Base-by-base conservation (phyloP, 495 filamentous ascomycete species). In the Trichoderma reesei region DNA sequence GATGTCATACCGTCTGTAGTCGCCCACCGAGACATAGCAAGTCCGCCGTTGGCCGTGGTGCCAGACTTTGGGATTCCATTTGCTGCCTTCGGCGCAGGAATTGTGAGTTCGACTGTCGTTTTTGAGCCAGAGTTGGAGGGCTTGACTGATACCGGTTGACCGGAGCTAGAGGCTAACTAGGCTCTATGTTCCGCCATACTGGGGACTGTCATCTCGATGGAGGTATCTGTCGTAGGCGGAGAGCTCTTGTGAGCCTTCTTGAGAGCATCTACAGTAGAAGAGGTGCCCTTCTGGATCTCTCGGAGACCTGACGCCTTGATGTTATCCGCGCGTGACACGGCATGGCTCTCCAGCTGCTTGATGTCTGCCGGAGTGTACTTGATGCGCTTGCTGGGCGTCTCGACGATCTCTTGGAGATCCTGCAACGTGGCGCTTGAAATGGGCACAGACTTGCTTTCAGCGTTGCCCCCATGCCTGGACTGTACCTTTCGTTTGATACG, bases 401-500 rank as follows among this genome's bases (percentile, higher is more conserved):
- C 51, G 7, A 34, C 9, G 5, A 56, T 56, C 51, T 56, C 51
- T 8, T 56, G 51, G 20, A 56, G 51, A 13, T 56, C 51, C 16
- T 56, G 51, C 26, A 56, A 33, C 20, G 51, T 56, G 33, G 20
- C 20, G 11, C 26, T 56, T 10, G 51, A 56, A n/a, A 56, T 56
- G n/a, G 44, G 6, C 4, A 48, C 8, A 18, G 14, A 2, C 1
- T 34, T 46, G 42, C 42, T 56, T 36, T 5, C 20, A 10, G 20
- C 9, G 16, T 16, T 56, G 51, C 20, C 16, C 13, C 51, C 31
- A 56, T 56, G 51, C 31, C 51, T 56, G 8, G 3, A 56, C 26
- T 56, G 51, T 34, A 56, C 31, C 51, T 56, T 56, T 56, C 51
- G 34, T 34, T 56, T 56, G 51, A 56, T 56, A 14, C 51, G 51